Evolutionary conservation across 2,329 filamentous ascomycete species (phyloP), one percentile per base, ranked within the genome.

Genomic region (Pseudocercospora cruenta): DNA sequence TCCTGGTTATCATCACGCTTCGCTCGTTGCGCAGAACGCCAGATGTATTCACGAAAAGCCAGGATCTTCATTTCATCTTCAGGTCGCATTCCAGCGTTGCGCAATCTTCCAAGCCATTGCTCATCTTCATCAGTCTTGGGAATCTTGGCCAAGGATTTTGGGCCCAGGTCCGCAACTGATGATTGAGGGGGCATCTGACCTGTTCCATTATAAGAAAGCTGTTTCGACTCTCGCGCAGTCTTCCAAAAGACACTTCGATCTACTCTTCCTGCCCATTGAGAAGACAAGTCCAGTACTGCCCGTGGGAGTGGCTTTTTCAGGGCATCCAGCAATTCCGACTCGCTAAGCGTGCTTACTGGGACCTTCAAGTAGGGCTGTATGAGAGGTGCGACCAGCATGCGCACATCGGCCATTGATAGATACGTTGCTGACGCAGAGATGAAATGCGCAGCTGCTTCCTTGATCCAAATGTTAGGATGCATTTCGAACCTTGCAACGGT

Each of bases 391-490:
- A 97, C 82, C 67, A 97, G 91, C 69, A 94, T 97, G 73, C 91
- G 88, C 45, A 90, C 86, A 77, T 98, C 94, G 2, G 94, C 93
- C 22, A 86, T 82, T 0, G 92, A 91, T 16, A 98, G 79, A 73
- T 90, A 93, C 65, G 84, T 89, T 1, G 91, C 90, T 0, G 92
- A 88, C 63, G 91, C 88, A 2, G 92, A 88, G 43, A 98, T 82
- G 71, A 97, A 96, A 69, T 94, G 89, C 7, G 91, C 87, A 2
- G 94, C 90, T 9, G 94, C 92, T 80, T 98, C 94, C 43, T 94
- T 88, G 61, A 99, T 94, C 94, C 95, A 99, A 8, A 92, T 83
- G 72, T 97, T 98, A 0, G 95, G 95, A 76, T 99, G 95, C 83
- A 97, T 90, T 12, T 94, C 90, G 74, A 98, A 97, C 3, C 93